Evolutionary conservation across 352 stramenopile genomes (phyloP).

Genomic region (Phytophthora pisi): DNA sequence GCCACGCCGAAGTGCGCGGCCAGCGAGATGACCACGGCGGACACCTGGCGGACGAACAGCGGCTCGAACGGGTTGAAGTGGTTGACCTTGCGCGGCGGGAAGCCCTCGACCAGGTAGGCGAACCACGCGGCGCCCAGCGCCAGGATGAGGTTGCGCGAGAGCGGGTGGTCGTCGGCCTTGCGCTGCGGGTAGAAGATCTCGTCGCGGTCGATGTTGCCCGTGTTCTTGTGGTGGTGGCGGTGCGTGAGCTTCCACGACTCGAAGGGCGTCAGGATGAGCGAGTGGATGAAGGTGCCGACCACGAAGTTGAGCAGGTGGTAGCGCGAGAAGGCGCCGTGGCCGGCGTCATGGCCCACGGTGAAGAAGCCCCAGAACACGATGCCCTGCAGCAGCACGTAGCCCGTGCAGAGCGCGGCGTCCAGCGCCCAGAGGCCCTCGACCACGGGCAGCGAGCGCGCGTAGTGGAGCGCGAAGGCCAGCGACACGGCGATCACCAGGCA

Average conservation of each 20-base stretch:
- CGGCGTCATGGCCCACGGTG: slow-evolving; percentile 81
- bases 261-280: slow-evolving; percentile 81
- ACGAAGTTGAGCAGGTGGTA: slow-evolving; percentile 81
- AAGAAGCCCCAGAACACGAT: slow-evolving; percentile 88
- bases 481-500: slow-evolving; percentile 51
- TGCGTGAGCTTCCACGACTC: slow-evolving; percentile 84
- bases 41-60: slow-evolving; percentile 67
- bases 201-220: slow-evolving; percentile 84
- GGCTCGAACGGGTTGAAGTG: slow-evolving; percentile 85
- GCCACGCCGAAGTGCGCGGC: slow-evolving; percentile 47
- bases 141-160: slow-evolving; percentile 56
- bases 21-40: slow-evolving; percentile 70
- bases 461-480: slow-evolving; percentile 51
- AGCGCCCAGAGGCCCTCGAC: slow-evolving; percentile 42
- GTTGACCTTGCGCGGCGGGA: slow-evolving; percentile 76
- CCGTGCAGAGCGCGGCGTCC: slow-evolving; percentile 51
- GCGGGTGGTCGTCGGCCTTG: slow-evolving; percentile 52
- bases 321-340: slow-evolving; percentile 80
- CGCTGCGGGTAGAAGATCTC: slow-evolving; percentile 86
- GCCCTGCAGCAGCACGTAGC: slow-evolving; percentile 76
- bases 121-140: slow-evolving; percentile 71
- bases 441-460: slow-evolving; percentile 47
- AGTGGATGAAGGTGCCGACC: slow-evolving; percentile 80
- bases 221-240: slow-evolving; percentile 89
- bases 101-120: slow-evolving; percentile 75